A percentile compares a stretch with the other conserved stretches of the same genome.
These are phyloP conservation scores for Plicaturopsis crispa DNA, from an alignment of 768 basidiomycete genomes.

Conservation along the genomic window DNA sequence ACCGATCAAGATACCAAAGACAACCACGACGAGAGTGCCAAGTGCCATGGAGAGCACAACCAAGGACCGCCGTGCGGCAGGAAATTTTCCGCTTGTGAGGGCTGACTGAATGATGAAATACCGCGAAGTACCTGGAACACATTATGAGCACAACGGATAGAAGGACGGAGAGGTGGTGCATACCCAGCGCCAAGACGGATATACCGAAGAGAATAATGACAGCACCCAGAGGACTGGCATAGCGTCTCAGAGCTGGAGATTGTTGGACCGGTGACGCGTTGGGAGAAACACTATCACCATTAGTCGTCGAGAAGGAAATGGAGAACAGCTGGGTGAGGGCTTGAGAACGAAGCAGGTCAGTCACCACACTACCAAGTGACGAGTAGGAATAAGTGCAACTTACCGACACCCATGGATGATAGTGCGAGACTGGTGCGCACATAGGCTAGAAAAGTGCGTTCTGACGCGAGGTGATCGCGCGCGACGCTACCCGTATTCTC, in stretches of 20 bases:
- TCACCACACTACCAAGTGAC: neutral
- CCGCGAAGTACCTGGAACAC: constrained; percentile 21
- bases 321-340: constrained; percentile 43
- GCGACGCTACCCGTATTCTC: constrained; percentile 43
- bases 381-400: constrained; percentile 7
- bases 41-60: constrained; percentile 22
- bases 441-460: constrained; percentile 46
- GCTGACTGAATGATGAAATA: constrained; percentile 33
- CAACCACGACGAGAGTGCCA: constrained; percentile 20
- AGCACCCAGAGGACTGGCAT: constrained; percentile 38
- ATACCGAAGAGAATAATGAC: constrained; percentile 28
- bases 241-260: constrained; percentile 10
- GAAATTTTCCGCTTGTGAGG: constrained; percentile 29
- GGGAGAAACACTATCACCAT: constrained; percentile 6
- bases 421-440: constrained; percentile 41
- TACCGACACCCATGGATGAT: constrained; percentile 43
- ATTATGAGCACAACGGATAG: neutral
- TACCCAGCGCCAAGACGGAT: constrained; percentile 25
- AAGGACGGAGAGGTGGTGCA: constrained; percentile 1
- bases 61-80: constrained; percentile 29
- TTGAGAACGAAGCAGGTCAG: constrained; percentile 9
- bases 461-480: constrained; percentile 43
- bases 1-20: constrained; percentile 31
- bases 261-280: too few relatives aligned
- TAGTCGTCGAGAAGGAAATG: constrained; percentile 22